phyloP scores from a whole-genome alignment of 2,329 filamentous ascomycete species.

The Cadophora malorum region DNA sequence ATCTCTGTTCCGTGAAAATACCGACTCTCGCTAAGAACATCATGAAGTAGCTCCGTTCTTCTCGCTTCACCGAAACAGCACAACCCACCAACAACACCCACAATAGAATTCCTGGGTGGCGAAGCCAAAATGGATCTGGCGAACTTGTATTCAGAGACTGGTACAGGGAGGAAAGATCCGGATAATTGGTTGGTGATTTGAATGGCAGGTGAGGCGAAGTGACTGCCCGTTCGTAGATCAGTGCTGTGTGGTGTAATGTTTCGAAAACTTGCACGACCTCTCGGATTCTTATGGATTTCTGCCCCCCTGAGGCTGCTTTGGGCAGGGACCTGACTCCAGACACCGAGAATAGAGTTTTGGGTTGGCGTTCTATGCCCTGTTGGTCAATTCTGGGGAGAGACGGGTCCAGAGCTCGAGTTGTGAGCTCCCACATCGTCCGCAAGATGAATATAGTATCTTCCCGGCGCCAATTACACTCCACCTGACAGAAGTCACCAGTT shows the following conservation, averaged over 20 bases:
- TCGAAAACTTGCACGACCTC: slow-evolving; percentile 14
- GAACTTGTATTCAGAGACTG: neutral
- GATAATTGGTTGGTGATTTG: neutral
- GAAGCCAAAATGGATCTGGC: slow-evolving; percentile 12
- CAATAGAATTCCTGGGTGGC: neutral
- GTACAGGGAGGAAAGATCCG: slow-evolving; percentile 9
- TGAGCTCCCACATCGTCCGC: too few relatives aligned
- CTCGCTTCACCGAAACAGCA: neutral
- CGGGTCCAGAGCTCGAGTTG: too few relatives aligned
- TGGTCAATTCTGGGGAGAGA: too few relatives aligned
- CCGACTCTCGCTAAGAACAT: slow-evolving; percentile 14
- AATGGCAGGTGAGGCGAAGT: neutral
- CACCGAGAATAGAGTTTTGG: neutral
- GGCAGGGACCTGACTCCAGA: neutral
- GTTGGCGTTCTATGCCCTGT: too few relatives aligned
- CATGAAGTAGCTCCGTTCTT: slow-evolving; percentile 13
- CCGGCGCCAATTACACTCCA: too few relatives aligned
- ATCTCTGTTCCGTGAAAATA: neutral
- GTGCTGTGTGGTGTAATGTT: neutral
- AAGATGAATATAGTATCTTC: too few relatives aligned
- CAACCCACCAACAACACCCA: slow-evolving; percentile 17
- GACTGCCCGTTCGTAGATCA: slow-evolving; percentile 13
- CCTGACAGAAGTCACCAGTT: too few relatives aligned
- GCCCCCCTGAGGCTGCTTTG: neutral
- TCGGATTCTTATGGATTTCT: neutral